Evolutionary conservation across 768 basidiomycete genomes (phyloP), one percentile per base, ranked within the genome.

Genomic region (Kwoniella europaea): DNA sequence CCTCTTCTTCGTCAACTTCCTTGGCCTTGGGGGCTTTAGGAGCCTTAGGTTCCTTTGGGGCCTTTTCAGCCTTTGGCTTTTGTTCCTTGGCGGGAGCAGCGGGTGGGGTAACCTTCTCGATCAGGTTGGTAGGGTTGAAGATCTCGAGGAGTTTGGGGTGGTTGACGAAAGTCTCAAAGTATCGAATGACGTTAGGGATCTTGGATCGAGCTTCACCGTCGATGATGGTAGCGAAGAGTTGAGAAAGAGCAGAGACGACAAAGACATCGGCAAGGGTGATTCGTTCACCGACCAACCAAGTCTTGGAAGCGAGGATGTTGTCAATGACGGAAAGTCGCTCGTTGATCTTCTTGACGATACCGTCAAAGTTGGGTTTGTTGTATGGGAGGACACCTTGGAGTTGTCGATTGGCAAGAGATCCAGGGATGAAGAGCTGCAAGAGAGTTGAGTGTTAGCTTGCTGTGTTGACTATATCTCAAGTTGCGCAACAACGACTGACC

Each of bases 211-310:
- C 79, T 53, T 87, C 75, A 18, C 90, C 88, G 78, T 93, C 95
- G 76, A 94, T 73, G 72, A 88, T 88, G 54, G 72, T 65, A 24
- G 77, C 65, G 79, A 88, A 88, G 2, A 87, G 87, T 71, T 86
- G 86, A 74, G 86, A 86, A 71, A 93, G 82, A 80, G 88, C 74
- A 63, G 86, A 83, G 46, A 91, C 92, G 74, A 92, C 76, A 80
- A 84, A 82, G 84, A 99, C 83, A 79, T 99, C 97, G 73, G 94
- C 97, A 58, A 96, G 87, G 72, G 94, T 93, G 87, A 98, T 91
- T 80, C 96, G 92, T 83, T 99, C 93, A 74, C 90, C 91, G 66
- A 94, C 94, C 79, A 98, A 88, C 88, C 90, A 98, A 57, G 96
- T 99, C 80, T 88, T 89, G 68, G 88, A 87, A 60, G 86, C 82